Conservation (phyloP, 345 rosid species). For the Mallotus nudiflorus region DNA sequence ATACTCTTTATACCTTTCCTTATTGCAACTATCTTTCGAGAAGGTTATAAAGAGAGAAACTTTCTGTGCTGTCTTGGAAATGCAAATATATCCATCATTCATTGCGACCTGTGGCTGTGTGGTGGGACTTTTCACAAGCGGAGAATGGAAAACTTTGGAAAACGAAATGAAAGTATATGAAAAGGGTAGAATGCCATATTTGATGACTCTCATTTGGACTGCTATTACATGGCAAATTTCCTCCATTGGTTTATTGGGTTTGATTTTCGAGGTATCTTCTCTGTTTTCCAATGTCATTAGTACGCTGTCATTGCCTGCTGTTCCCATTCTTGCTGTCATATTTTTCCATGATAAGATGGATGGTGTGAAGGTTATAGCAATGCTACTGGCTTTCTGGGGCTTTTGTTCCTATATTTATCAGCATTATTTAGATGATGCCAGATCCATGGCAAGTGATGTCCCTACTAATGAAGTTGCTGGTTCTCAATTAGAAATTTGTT, state of each 20-base stretch:
- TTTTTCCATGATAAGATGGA: conserved; percentile 57
- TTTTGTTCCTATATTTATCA: conserved; percentile 52
- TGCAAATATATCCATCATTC: conserved; percentile 48
- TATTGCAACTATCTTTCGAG: conserved; percentile 45
- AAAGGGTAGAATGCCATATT: conserved; percentile 39
- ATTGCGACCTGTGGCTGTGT: conserved; percentile 44
- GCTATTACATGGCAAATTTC: conserved; percentile 52
- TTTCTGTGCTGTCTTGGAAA: conserved; percentile 40
- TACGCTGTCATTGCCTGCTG: too few relatives aligned
- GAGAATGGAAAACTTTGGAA: conserved; percentile 44
- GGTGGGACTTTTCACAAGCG: conserved; percentile 45
- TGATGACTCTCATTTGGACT: conserved; percentile 51
- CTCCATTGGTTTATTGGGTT: conserved; percentile 44
- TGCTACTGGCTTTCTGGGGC: conserved; percentile 57
- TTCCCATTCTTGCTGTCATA: too few relatives aligned
- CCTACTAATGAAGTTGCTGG: conserved; percentile 1
- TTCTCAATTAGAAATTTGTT: conserved; percentile 25
- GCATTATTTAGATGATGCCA: conserved; percentile 40
- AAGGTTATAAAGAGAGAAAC: conserved; percentile 43
- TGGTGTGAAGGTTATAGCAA: conserved; percentile 51
- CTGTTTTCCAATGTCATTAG: conserved; percentile 57
- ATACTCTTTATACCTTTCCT: conserved; percentile 47
- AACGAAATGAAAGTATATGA: conserved; percentile 40
- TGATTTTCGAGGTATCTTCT: conserved; percentile 51
- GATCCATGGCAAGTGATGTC: conserved; percentile 7